Conservation (phyloP, 129 eudicot species). For the Helianthus tuberosus region DNA sequence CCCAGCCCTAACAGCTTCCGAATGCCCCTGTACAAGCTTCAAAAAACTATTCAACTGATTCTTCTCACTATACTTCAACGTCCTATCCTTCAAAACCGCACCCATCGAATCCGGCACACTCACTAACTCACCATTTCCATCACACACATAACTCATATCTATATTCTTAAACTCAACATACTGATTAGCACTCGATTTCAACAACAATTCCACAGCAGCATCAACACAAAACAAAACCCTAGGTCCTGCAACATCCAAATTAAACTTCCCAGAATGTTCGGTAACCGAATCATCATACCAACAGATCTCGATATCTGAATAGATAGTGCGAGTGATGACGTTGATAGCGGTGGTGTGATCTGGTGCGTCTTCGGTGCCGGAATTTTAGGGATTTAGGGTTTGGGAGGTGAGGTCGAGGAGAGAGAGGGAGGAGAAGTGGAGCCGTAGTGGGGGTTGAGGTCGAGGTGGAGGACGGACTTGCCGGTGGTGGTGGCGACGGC, state of each 20-base stretch:
- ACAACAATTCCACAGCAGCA: constrained; percentile 56
- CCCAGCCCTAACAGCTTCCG: constrained; percentile 25
- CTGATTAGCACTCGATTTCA: constrained; percentile 65
- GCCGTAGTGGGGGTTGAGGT: constrained; percentile 82
- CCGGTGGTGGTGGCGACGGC: constrained; percentile 87
- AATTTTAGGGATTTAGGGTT: constrained; percentile 15
- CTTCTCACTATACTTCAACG: constrained; percentile 59
- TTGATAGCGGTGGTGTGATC: constrained; percentile 30
- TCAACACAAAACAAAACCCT: constrained; percentile 90
- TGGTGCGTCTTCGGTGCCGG: constrained; percentile 17
- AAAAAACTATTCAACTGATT: constrained; percentile 77
- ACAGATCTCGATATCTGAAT: too few species aligned
- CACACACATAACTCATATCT: constrained; percentile 59
- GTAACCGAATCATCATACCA: constrained; percentile 31
- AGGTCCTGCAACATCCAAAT: constrained; percentile 75
- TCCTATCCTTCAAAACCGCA: constrained; percentile 70
- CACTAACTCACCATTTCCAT: constrained; percentile 42
- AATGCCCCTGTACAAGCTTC: constrained; percentile 76
- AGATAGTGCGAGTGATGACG: constrained; percentile 47
- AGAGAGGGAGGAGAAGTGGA: constrained; percentile 72
- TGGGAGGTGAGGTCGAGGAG: constrained; percentile 58
- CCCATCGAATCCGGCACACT: constrained; percentile 84
- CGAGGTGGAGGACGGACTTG: constrained; percentile 87
- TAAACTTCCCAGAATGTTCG: constrained; percentile 47
- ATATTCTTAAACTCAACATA: constrained; percentile 87